Percentiles rank a stretch among this genome's conserved stretches.
phyloP scores from a whole-genome alignment of 495 filamentous ascomycete species.

The Ramalina intermedia region DNA sequence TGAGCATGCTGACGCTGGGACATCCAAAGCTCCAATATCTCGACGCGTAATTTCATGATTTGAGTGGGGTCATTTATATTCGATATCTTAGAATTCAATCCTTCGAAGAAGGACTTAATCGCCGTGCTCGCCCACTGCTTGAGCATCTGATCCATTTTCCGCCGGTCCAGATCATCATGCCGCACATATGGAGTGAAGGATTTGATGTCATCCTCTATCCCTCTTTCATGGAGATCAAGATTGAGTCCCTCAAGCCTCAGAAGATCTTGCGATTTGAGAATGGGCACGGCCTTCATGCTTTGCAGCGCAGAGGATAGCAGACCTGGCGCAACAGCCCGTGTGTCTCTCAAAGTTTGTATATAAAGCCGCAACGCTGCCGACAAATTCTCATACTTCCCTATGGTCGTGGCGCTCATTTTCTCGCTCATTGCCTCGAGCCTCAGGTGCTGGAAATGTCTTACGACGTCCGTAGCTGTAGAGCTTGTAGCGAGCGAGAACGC shows the following conservation, averaged over 20 bases:
- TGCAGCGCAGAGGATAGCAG: slow-evolving; percentile 56
- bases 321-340: slow-evolving; percentile 57
- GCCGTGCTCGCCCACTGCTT: slow-evolving; percentile 62
- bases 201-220: slow-evolving; percentile 70
- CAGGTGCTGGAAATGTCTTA: slow-evolving; percentile 67
- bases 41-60: slow-evolving; percentile 52
- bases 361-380: slow-evolving; percentile 54
- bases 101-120: slow-evolving; percentile 44
- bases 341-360: slow-evolving; percentile 60
- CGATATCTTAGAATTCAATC: slow-evolving; percentile 40
- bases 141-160: slow-evolving; percentile 49
- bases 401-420: slow-evolving; percentile 28
- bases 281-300: slow-evolving; percentile 49
- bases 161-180: slow-evolving; percentile 58
- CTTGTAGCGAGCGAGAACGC: slow-evolving; percentile 76
- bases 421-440: slow-evolving; percentile 50
- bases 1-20: slow-evolving; percentile 24
- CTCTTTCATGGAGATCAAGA: slow-evolving; percentile 67
- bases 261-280: slow-evolving; percentile 57
- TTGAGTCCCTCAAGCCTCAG: slow-evolving; percentile 51
- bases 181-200: slow-evolving; percentile 86
- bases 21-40: slow-evolving; percentile 64
- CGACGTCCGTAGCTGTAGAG: slow-evolving; percentile 63
- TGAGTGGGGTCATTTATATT: slow-evolving; percentile 45
- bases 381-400: slow-evolving; percentile 29